Evolutionary conservation across 2,329 filamentous ascomycete genomes (phyloP).

Genomic region (Thielaviopsis euricoi): DNA sequence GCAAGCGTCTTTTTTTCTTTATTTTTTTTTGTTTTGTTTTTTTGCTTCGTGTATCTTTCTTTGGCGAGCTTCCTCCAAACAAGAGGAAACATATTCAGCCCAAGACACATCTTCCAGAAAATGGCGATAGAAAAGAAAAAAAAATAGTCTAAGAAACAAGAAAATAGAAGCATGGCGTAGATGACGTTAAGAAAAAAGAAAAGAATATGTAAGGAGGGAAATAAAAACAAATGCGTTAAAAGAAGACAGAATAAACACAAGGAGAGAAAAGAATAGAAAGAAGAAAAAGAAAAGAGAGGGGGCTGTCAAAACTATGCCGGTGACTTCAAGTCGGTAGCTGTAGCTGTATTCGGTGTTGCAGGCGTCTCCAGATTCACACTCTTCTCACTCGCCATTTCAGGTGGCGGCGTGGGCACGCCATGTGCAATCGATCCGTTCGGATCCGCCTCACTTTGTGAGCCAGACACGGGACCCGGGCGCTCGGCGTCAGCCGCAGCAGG

Average conservation of each 20-base stretch:
- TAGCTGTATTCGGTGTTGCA: neutral
- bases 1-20: neutral
- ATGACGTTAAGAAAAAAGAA: constrained; percentile 6
- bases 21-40: too few species aligned
- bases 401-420: constrained; percentile 11
- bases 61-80: too few species aligned
- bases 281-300: neutral
- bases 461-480: neutral
- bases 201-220: neutral
- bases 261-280: neutral
- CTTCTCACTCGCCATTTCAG: constrained; percentile 9
- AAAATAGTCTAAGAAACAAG: constrained; percentile 7
- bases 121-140: constrained; percentile 3
- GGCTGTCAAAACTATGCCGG: neutral
- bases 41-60: too few species aligned
- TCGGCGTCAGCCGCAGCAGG: neutral
- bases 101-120: neutral
- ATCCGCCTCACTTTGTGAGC: neutral
- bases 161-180: constrained; percentile 14
- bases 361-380: neutral
- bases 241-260: neutral
- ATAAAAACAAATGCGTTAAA: neutral
- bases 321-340: neutral
- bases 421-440: neutral
- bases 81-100: neutral